Conservation (phyloP, 2,329 filamentous ascomycete species). For the Falciphora oryzae region DNA sequence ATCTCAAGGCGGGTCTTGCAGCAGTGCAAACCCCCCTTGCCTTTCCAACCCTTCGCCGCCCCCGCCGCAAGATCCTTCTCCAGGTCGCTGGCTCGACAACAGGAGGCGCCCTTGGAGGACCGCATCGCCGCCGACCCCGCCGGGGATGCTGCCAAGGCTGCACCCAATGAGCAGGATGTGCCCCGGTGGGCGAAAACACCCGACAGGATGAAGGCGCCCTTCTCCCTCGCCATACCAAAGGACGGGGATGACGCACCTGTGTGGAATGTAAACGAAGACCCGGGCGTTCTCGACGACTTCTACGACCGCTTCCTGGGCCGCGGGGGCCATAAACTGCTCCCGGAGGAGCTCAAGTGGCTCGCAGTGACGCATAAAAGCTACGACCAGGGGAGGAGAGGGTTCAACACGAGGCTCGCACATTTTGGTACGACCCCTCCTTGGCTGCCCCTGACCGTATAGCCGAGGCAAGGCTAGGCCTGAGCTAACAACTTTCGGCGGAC, state of each 20-base stretch:
- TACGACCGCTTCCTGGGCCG: conserved; percentile 72
- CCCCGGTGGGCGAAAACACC: conserved; percentile 71
- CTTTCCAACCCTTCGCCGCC: conserved; percentile 2
- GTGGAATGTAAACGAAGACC: conserved; percentile 72
- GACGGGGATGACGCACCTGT: conserved; percentile 41
- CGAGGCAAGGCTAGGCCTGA: no score
- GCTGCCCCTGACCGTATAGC: background rate
- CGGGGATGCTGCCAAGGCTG: conserved; percentile 6
- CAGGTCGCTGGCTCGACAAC: conserved; percentile 6
- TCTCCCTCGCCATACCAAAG: conserved; percentile 55
- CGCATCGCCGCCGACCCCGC: conserved; percentile 8
- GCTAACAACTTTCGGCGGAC: background rate
- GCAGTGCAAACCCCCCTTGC: conserved; percentile 19
- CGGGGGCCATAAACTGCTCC: conserved; percentile 66
- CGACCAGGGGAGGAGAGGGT: conserved; percentile 87
- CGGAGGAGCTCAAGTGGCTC: conserved; percentile 93
- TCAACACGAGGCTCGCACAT: conserved; percentile 89
- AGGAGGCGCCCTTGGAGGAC: background rate
- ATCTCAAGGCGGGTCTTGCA: conserved; percentile 27
- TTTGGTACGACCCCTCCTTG: conserved; percentile 49
- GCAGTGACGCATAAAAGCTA: conserved; percentile 98
- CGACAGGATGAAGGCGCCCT: conserved; percentile 61
- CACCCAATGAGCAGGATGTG: conserved; percentile 13
- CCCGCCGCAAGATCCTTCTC: conserved; percentile 5
- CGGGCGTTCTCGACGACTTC: conserved; percentile 66